A percentile compares a stretch with the other conserved stretches of the same genome.
Evolutionary conservation across 257 asterid species (phyloP).

Genomic region (Oldenlandia corymbosa): DNA sequence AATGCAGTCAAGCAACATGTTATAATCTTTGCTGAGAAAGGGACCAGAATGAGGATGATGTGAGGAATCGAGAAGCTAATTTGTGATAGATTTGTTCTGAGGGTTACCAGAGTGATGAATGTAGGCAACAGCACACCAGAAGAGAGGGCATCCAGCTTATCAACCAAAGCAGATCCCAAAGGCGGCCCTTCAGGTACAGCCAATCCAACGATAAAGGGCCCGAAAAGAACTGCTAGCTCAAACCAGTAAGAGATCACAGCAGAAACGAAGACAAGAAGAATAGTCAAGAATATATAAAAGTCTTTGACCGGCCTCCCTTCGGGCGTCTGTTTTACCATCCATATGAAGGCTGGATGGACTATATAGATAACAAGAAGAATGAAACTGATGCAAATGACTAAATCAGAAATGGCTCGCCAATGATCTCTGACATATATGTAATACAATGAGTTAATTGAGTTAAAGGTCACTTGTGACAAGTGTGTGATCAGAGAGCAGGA

Average conservation of each 20-base stretch:
- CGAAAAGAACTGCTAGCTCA: constrained; percentile 12
- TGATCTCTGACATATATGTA: background rate
- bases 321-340: constrained; percentile 25
- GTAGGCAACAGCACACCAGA: constrained; percentile 24
- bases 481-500: constrained; percentile 20
- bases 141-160: constrained; percentile 20
- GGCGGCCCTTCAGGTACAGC: constrained; percentile 35
- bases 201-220: constrained; percentile 24
- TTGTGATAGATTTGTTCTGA: constrained; percentile 8
- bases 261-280: constrained; percentile 14
- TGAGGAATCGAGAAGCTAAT: background rate
- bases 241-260: constrained; percentile 12
- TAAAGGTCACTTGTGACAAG: background rate
- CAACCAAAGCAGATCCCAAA: constrained; percentile 24
- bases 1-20: constrained; percentile 13
- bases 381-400: background rate
- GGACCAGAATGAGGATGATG: background rate
- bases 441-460: background rate
- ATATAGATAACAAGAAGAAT: constrained; percentile 1
- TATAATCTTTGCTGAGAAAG: constrained; percentile 13
- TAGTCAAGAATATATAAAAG: constrained; percentile 6
- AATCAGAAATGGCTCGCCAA: background rate
- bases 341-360: constrained; percentile 15
- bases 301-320: constrained; percentile 23
- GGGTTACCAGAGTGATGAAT: constrained; percentile 15